Percentiles rank a stretch among this genome's conserved stretches.
Conservation (phyloP, 2,329 filamentous ascomycete species). For the Blastomyces percursus region DNA sequence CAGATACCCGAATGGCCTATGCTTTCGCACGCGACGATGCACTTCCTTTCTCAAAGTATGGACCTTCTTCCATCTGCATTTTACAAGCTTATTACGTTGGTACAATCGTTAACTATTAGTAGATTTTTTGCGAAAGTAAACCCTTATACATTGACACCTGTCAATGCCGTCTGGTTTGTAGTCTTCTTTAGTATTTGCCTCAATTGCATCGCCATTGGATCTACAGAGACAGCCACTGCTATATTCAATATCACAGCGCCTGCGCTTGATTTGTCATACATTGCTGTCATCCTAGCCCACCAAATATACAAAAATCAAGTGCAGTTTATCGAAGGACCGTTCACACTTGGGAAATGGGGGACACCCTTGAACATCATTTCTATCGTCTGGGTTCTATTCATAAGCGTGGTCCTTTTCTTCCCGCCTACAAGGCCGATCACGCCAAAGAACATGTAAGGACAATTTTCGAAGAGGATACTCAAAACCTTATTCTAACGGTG, state of each 20-base stretch:
- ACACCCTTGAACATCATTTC: slow-evolving; percentile 46
- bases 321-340: slow-evolving; percentile 47
- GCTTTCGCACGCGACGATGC: slow-evolving; percentile 51
- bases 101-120: not conserved
- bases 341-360: slow-evolving; percentile 46
- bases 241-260: slow-evolving; percentile 46
- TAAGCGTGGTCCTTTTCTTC: slow-evolving; percentile 50
- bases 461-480: not conserved
- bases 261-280: slow-evolving; percentile 44
- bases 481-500: slow-evolving; percentile 4
- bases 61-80: slow-evolving; percentile 1
- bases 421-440: slow-evolving; percentile 40
- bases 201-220: slow-evolving; percentile 39
- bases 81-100: not conserved
- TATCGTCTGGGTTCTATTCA: slow-evolving; percentile 51
- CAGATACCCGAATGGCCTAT: slow-evolving; percentile 52
- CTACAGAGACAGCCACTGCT: slow-evolving; percentile 35
- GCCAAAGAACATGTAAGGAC: slow-evolving; percentile 36
- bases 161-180: slow-evolving; percentile 55
- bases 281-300: slow-evolving; percentile 50
- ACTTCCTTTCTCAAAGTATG: slow-evolving; percentile 48
- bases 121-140: slow-evolving; percentile 46
- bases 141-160: slow-evolving; percentile 44
- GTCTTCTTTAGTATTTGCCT: slow-evolving; percentile 45
- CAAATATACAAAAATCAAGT: slow-evolving; percentile 43